Evolutionary conservation across 148 eudicot genomes (phyloP).

Genomic region (Vaccinium vitisidaea): DNA sequence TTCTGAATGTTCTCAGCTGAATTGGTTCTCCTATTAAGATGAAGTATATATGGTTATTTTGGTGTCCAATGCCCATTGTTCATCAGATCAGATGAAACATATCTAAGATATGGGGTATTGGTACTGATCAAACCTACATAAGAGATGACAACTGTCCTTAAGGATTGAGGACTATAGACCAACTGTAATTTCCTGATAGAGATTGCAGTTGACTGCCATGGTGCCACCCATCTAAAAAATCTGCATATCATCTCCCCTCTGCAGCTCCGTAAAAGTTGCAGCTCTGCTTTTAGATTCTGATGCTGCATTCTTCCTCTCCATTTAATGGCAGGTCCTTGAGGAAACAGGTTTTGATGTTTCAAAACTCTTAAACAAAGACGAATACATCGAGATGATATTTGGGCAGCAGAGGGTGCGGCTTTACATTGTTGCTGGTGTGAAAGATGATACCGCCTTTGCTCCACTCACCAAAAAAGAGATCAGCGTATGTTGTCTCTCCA

Average conservation of each 20-base stretch:
- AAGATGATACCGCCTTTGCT: conserved; percentile 81
- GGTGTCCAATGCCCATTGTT: background rate
- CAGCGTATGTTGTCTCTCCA: conserved; percentile 56
- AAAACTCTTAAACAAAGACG: conserved; percentile 76
- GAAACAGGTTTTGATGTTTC: conserved; percentile 97
- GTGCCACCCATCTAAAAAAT: background rate
- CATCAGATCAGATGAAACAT: background rate
- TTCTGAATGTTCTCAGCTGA: background rate
- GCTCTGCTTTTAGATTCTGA: background rate
- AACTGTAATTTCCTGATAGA: background rate
- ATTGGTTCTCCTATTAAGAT: background rate
- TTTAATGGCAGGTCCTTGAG: conserved; percentile 74
- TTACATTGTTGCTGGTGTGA: conserved; percentile 87
- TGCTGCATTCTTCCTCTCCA: conserved; percentile 5
- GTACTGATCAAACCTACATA: background rate
- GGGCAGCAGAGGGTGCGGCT: conserved; percentile 98
- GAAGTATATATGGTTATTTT: background rate
- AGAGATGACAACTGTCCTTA: background rate
- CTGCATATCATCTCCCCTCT: background rate
- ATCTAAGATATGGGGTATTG: background rate
- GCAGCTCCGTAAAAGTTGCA: background rate
- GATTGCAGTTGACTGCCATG: background rate
- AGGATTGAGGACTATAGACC: background rate
- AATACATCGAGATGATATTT: conserved; percentile 78
- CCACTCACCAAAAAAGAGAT: conserved; percentile 96